phyloP scores from a whole-genome alignment of 1,284 basidiomycete genomes.

The Porodaedalea pini region DNA sequence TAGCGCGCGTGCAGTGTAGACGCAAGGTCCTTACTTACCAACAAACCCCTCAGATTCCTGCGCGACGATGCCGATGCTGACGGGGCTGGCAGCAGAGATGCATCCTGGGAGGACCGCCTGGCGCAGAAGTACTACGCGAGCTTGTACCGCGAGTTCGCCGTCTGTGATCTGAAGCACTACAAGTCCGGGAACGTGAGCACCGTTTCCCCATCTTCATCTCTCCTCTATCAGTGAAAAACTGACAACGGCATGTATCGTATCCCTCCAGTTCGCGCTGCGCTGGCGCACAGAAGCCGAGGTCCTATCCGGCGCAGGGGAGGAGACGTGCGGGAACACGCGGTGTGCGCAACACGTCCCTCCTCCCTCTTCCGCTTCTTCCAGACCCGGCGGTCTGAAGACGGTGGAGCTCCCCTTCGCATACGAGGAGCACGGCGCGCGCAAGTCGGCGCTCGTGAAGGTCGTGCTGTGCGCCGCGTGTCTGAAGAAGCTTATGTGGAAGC shows the following conservation, averaged over 20 bases:
- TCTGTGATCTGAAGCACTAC: conserved; percentile 93
- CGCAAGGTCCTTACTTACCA: neutral
- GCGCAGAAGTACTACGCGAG: conserved; percentile 84
- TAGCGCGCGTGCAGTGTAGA: too few species aligned
- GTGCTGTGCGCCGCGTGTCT: conserved; percentile 76
- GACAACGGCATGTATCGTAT: conserved; percentile 1
- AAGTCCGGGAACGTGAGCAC: conserved; percentile 76
- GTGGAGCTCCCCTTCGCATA: conserved; percentile 89
- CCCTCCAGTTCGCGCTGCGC: conserved; percentile 71
- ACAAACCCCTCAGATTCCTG: conserved; percentile 61
- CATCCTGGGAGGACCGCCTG: conserved; percentile 74
- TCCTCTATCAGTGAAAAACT: neutral
- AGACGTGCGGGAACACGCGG: conserved; percentile 83
- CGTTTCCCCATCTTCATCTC: conserved; percentile 32
- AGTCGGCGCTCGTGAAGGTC: conserved; percentile 84
- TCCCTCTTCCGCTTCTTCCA: neutral
- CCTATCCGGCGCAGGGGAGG: conserved; percentile 76
- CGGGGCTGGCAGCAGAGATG: neutral
- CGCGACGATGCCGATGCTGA: conserved; percentile 53
- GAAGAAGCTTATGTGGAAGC: conserved; percentile 84
- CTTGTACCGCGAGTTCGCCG: conserved; percentile 86
- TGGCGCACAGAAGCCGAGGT: conserved; percentile 93
- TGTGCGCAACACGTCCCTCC: conserved; percentile 58
- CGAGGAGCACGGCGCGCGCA: conserved; percentile 68
- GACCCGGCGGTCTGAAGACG: conserved; percentile 46